phyloP scores from a whole-genome alignment of 1,139 yeast genomes.

The Saccharomyces hybrid region DNA sequence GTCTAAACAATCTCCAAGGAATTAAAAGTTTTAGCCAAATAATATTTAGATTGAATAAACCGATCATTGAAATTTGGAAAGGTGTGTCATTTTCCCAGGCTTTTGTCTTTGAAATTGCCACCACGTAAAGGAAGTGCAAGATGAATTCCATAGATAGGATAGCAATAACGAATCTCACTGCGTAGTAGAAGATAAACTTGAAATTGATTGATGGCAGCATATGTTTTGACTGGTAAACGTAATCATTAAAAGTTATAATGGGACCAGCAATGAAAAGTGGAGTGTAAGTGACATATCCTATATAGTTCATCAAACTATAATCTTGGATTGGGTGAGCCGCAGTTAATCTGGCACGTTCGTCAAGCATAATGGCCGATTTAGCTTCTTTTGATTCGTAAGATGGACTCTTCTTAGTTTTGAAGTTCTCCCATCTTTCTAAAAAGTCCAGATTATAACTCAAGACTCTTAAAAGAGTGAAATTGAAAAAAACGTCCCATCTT shows the following conservation, averaged over 20 bases:
- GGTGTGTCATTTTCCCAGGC: conserved; percentile 91
- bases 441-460: conserved; percentile 77
- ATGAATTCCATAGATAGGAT: conserved; percentile 80
- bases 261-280: conserved; percentile 96
- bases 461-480: conserved; percentile 77
- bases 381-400: conserved; percentile 15
- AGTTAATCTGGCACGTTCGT: conserved; percentile 61
- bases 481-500: conserved; percentile 94
- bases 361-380: conserved; percentile 27
- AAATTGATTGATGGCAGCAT: conserved; percentile 46
- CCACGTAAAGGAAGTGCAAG: conserved; percentile 82
- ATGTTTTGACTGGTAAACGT: conserved; percentile 51
- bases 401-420: conserved; percentile 11
- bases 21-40: conserved; percentile 87
- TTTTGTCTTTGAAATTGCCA: conserved; percentile 73
- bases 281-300: conserved; percentile 72
- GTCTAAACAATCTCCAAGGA: conserved; percentile 90
- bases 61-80: conserved; percentile 90
- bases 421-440: conserved; percentile 39
- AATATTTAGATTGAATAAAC: conserved; percentile 77
- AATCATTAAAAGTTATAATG: conserved; percentile 84
- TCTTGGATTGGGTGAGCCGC: conserved; percentile 55
- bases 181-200: conserved; percentile 53
- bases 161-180: conserved; percentile 61
- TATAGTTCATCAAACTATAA: conserved; percentile 54